Conservation (phyloP, 805 yeast genomes). For the Candida silvatica region DNA sequence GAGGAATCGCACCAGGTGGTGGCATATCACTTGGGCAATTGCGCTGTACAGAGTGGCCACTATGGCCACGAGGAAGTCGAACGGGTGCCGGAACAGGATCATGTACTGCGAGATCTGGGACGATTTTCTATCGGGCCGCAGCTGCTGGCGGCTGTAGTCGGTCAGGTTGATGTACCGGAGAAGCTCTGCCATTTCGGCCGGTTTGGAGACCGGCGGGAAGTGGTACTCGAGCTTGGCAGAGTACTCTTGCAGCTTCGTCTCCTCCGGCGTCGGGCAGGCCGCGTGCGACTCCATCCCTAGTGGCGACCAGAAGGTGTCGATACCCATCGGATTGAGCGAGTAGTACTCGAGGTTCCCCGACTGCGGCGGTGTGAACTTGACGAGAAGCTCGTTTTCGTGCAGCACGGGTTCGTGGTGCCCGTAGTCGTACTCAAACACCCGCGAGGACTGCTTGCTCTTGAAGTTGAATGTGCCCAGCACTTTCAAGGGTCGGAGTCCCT, state of each 20-base stretch:
- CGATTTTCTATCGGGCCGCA: constrained; percentile 6
- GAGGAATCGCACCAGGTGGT: constrained; percentile 5
- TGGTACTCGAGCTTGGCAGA: constrained; percentile 21
- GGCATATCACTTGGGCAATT: constrained; percentile 8
- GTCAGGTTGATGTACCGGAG: constrained; percentile 24
- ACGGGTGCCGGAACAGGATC: too few relatives aligned
- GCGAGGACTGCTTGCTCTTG: constrained; percentile 6
- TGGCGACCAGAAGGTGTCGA: constrained; percentile 39
- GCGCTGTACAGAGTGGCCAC: constrained; percentile 1
- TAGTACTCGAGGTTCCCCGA: constrained; percentile 67
- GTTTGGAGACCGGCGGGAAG: constrained; percentile 5
- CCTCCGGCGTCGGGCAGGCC: constrained; percentile 11
- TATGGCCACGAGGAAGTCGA: constrained; percentile 1
- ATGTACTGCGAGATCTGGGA: neutral
- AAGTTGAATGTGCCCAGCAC: constrained; percentile 21
- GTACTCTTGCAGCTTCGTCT: constrained; percentile 7
- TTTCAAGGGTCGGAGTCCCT: constrained; percentile 15
- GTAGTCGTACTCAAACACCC: constrained; percentile 11
- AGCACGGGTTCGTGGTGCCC: constrained; percentile 10
- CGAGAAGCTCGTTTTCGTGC: constrained; percentile 19
- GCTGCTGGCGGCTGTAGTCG: constrained; percentile 16
- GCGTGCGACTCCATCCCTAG: too few relatives aligned
- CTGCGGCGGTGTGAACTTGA: constrained; percentile 65
- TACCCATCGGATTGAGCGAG: constrained; percentile 62
- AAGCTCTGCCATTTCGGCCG: constrained; percentile 17